Base-by-base conservation (phyloP, 768 basidiomycete species). In the Russula griseocarnosa region DNA sequence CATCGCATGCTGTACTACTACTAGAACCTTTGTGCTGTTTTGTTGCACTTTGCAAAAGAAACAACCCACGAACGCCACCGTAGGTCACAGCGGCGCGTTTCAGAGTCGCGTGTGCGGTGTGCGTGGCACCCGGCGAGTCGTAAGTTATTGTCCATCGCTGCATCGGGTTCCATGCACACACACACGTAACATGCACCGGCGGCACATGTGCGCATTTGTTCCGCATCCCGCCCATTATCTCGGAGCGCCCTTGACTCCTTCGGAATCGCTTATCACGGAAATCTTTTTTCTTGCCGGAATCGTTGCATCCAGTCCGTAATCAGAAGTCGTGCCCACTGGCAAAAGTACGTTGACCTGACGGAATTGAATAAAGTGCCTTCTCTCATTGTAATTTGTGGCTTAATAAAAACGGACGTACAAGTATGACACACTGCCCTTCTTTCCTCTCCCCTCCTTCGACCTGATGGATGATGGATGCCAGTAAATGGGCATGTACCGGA, bases 51-150 rank as follows among this genome's bases (percentile, higher is more conserved):
- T 18, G 38, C 14, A 2, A 18, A 40, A 40, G 5, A 40, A 40
- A 40, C 0, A 40, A 0, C 6, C 38, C 16, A 40, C 6, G 18
- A n/a, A 40, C 58, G 58, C 58, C 13, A 13, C 32, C 32, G 0
- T 38, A 36, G 49, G 4, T 50, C 58, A 28, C 47, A 40, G 58
- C 50, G 59, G 57, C 50, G 59, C 28, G 50, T 52, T 60, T 52
- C 50, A 42, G 26, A 42, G 7, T 60, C 30, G 16, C 59, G 32
- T 60, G 59, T 22, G n/a, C 7, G 13, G 59, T 22, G n/a, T 30
- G 13, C 5, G n/a, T 40, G 24, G 18, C 38, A 28, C 24, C 30
- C 30, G 30, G 6, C 28, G 28, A 28, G 28, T 28, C 28, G 28
- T 28, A 30, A 3, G 30, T 3, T 3, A 11, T 20, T 26, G 18